Conservation (phyloP, 129 eudicot species). For the Solidago caesia region DNA sequence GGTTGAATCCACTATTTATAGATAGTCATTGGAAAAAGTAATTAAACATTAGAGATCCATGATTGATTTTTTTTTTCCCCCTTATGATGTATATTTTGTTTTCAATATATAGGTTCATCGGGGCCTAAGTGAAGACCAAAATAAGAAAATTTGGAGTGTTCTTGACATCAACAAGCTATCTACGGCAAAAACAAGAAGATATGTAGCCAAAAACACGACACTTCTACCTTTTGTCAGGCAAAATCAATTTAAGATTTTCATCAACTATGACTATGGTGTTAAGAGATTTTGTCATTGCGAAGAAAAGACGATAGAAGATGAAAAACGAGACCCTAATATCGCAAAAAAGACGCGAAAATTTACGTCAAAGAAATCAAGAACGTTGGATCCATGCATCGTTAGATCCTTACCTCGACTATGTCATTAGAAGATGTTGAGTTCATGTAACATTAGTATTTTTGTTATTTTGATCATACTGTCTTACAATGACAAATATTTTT, state of each 20-base stretch:
- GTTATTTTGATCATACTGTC: too few relatives aligned
- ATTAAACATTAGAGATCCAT: background rate
- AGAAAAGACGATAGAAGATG: background rate
- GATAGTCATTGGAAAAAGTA: too few relatives aligned
- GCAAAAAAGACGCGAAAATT: slow-evolving; percentile 1
- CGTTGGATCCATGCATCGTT: slow-evolving; percentile 12
- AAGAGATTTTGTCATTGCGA: background rate
- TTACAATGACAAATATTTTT: too few relatives aligned
- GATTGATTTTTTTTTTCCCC: background rate
- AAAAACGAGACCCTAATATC: background rate
- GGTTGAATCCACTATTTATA: too few relatives aligned
- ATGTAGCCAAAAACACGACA: slow-evolving; percentile 25
- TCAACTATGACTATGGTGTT: background rate
- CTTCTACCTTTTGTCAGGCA: slow-evolving; percentile 26
- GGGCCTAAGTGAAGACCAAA: slow-evolving; percentile 37
- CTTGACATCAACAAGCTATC: slow-evolving; percentile 43
- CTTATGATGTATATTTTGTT: background rate
- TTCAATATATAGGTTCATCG: slow-evolving; percentile 40
- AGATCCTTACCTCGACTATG: slow-evolving; percentile 34
- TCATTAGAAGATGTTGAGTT: slow-evolving; percentile 7
- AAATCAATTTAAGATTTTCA: background rate
- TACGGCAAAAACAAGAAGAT: background rate
- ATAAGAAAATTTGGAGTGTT: slow-evolving; percentile 31
- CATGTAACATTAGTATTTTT: background rate
- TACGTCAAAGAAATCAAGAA: slow-evolving; percentile 18